Evolutionary conservation across 192 early-diverging fungal species (phyloP).

Genomic region (Rhizophagus sp.): DNA sequence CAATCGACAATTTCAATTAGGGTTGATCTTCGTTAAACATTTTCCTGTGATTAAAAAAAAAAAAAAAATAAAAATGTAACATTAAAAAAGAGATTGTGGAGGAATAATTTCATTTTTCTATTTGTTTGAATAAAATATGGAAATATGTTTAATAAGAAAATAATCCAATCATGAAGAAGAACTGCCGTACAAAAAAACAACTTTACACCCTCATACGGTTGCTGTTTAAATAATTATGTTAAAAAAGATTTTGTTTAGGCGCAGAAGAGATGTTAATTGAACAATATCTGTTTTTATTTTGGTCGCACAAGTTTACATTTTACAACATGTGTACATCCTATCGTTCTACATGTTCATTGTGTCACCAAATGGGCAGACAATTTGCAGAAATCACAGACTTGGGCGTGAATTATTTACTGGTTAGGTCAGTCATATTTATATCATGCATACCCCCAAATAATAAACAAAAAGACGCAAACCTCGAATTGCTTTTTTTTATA

Average conservation of each 20-base stretch:
- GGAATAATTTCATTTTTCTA: too few species aligned
- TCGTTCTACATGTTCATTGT: background rate
- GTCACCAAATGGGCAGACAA: background rate
- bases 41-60: too few species aligned
- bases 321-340: background rate
- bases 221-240: too few species aligned
- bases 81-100: too few species aligned
- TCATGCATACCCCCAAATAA: conserved; percentile 15
- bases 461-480: background rate
- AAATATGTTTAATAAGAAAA: too few species aligned
- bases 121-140: too few species aligned
- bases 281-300: background rate
- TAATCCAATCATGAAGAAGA: too few species aligned
- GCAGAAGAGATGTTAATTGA: background rate
- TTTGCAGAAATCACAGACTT: conserved; percentile 17
- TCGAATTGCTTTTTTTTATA: background rate
- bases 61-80: too few species aligned
- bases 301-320: background rate
- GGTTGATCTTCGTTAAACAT: too few species aligned
- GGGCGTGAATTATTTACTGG: conserved; percentile 13
- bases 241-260: background rate
- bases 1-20: too few species aligned
- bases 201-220: too few species aligned
- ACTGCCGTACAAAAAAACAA: too few species aligned
- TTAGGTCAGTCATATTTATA: conserved; percentile 9